Percentiles rank a stretch among this genome's conserved stretches.
phyloP scores from a whole-genome alignment of 805 yeast genomes.

The Wickerhamiella brachini region DNA sequence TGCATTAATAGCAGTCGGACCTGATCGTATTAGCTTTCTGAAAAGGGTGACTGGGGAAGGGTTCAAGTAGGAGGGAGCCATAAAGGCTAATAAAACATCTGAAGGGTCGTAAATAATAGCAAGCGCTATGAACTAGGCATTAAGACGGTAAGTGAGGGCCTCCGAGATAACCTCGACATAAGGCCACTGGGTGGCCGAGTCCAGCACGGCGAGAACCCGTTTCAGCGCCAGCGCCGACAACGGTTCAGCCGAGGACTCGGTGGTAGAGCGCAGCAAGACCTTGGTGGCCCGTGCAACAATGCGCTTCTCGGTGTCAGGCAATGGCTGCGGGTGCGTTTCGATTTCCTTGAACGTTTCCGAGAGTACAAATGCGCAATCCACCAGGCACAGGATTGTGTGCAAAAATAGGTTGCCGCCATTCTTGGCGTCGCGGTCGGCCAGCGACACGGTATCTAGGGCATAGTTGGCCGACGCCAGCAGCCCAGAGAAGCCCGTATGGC shows the following conservation, averaged over 20 bases:
- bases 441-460: conserved; percentile 27
- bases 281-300: neutral
- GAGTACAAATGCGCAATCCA: conserved; percentile 26
- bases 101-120: neutral
- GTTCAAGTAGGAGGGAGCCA: no score
- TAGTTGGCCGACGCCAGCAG: conserved; percentile 26
- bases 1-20: no score
- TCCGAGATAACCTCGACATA: neutral
- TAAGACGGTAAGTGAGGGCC: neutral
- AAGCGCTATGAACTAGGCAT: neutral
- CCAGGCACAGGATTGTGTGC: conserved; percentile 24
- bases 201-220: neutral
- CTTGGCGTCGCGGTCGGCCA: conserved; percentile 27
- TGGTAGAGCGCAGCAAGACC: neutral
- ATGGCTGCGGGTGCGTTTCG: neutral
- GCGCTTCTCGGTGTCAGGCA: conserved; percentile 1
- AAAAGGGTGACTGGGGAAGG: no score
- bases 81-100: no score
- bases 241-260: neutral
- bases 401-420: conserved; percentile 24
- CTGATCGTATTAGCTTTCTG: no score
- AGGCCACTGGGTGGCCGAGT: neutral
- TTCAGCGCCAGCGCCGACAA: neutral
- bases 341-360: conserved; percentile 20
- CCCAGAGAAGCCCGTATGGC: conserved; percentile 17